These are phyloP conservation scores for Penicillium bovifimosum DNA, from an alignment of 495 filamentous ascomycete species.

Conservation along the genomic window DNA sequence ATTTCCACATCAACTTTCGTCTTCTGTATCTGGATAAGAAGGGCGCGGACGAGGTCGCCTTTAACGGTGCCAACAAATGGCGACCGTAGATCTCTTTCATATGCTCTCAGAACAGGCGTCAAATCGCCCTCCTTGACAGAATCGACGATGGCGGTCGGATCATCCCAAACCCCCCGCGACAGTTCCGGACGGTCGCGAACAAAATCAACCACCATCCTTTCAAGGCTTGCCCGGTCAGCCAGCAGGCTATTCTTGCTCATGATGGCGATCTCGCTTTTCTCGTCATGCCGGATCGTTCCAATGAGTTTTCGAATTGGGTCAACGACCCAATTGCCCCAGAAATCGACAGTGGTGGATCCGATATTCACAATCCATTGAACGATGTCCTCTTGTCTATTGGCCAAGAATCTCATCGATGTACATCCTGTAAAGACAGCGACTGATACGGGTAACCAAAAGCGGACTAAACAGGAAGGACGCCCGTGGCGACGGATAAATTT, in stretches of 20 bases:
- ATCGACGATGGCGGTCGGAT: slow-evolving; percentile 63
- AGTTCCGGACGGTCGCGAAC: slow-evolving; percentile 65
- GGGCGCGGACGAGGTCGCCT: slow-evolving; percentile 82
- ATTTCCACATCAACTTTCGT: slow-evolving; percentile 98
- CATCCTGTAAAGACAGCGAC: slow-evolving; percentile 64
- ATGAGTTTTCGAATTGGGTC: slow-evolving; percentile 77
- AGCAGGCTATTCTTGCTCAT: slow-evolving; percentile 88
- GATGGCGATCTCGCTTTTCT: slow-evolving; percentile 85
- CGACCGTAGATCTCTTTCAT: slow-evolving; percentile 75
- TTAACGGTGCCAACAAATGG: slow-evolving; percentile 74
- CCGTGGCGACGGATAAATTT: slow-evolving; percentile 54
- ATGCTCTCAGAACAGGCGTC: slow-evolving; percentile 82
- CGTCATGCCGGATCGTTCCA: slow-evolving; percentile 85
- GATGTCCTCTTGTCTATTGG: slow-evolving; percentile 66
- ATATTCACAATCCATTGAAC: slow-evolving; percentile 69
- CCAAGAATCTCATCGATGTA: slow-evolving; percentile 69
- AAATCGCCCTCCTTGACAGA: slow-evolving; percentile 88
- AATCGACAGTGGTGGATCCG: slow-evolving; percentile 73
- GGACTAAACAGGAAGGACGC: slow-evolving; percentile 65
- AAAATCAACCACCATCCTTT: slow-evolving; percentile 98
- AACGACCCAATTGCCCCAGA: slow-evolving; percentile 93
- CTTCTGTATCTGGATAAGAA: slow-evolving; percentile 96
- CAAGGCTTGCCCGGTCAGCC: slow-evolving; percentile 83
- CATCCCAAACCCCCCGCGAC: slow-evolving; percentile 35
- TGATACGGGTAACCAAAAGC: slow-evolving; percentile 80